These are phyloP conservation scores for Coniochaeta pulveracea DNA, from an alignment of 2,329 filamentous ascomycete genomes.

Conservation along the genomic window DNA sequence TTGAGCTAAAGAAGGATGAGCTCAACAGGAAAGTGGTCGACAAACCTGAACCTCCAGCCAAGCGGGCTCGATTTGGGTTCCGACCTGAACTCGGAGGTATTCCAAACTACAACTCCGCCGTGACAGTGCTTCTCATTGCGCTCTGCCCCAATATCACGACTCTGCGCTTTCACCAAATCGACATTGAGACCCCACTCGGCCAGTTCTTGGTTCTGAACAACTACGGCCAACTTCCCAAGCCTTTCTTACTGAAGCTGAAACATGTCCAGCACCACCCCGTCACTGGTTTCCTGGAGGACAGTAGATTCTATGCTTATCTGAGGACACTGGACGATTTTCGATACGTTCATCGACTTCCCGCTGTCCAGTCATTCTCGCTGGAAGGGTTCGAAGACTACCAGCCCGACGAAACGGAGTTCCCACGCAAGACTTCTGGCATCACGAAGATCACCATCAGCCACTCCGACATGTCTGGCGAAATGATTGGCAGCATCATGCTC, in stretches of 20 bases:
- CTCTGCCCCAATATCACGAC: conserved; percentile 3
- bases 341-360: conserved; percentile 8
- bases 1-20: no score
- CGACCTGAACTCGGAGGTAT: no score
- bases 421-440: conserved; percentile 4
- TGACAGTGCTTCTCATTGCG: not conserved
- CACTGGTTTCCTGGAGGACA: not conserved
- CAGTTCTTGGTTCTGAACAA: conserved; percentile 1
- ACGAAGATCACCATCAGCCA: conserved; percentile 6
- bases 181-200: not conserved
- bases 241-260: conserved; percentile 1
- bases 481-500: conserved; percentile 8
- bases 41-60: no score
- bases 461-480: conserved; percentile 3
- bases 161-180: not conserved
- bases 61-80: no score
- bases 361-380: conserved; percentile 4
- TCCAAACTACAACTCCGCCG: not conserved
- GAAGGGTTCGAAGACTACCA: conserved; percentile 7
- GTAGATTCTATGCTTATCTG: conserved; percentile 4
- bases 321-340: conserved; percentile 5
- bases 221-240: conserved; percentile 1
- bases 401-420: conserved; percentile 3
- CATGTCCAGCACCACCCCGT: not conserved
- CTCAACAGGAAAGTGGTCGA: no score